A percentile compares a stretch with the other conserved stretches of the same genome.
These are phyloP conservation scores for Cladorrhinum sp. DNA, from an alignment of 2,329 filamentous ascomycete species.

Conservation along the genomic window DNA sequence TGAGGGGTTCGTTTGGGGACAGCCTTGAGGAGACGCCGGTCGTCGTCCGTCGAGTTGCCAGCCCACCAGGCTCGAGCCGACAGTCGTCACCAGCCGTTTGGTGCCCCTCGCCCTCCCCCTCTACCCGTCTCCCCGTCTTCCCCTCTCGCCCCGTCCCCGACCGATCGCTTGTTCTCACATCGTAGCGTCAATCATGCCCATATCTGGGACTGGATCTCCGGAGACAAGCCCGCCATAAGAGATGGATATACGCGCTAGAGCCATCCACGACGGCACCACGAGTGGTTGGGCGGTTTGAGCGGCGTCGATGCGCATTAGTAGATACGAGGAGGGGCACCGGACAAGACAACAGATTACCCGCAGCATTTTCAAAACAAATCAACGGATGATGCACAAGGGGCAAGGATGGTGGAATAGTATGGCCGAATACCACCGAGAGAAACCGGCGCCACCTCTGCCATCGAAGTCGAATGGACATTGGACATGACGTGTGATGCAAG, in stretches of 20 bases:
- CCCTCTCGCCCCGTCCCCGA: neutral
- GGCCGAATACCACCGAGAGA: neutral
- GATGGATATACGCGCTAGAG: neutral
- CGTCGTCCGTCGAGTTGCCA: neutral
- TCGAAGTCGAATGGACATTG: no score
- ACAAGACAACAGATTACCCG: neutral
- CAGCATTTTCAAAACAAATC: neutral
- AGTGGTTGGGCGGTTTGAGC: neutral
- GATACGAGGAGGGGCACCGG: neutral
- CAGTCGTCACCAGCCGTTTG: neutral
- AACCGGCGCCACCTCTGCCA: neutral
- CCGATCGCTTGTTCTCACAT: neutral
- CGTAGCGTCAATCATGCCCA: neutral
- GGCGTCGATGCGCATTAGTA: neutral
- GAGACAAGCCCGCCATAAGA: neutral
- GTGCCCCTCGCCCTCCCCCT: neutral
- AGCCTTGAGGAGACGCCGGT: neutral
- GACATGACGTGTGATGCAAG: no score
- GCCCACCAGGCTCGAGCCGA: neutral
- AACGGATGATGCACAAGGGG: neutral
- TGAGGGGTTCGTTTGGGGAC: neutral
- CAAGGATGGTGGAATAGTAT: neutral
- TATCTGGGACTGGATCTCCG: neutral
- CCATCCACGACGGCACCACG: neutral
- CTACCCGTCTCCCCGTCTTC: no score